phyloP scores from a whole-genome alignment of 345 rosid species.

The Euphorbia tirucalli region DNA sequence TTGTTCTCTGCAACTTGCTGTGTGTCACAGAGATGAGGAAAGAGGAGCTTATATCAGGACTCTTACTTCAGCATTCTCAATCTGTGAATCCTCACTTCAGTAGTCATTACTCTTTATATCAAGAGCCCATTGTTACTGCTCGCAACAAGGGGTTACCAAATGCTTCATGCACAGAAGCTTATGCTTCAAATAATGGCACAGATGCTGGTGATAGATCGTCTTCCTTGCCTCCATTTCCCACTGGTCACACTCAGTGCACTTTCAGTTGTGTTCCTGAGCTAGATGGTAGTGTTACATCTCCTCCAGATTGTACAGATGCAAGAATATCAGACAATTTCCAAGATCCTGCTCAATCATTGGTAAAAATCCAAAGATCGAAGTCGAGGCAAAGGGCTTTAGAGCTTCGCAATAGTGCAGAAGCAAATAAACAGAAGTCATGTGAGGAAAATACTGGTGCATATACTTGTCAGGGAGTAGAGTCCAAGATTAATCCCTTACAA shows the following conservation, averaged over 20 bases:
- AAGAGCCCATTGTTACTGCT: slow-evolving; percentile 29
- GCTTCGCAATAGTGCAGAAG: slow-evolving; percentile 62
- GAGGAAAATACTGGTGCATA: slow-evolving; percentile 27
- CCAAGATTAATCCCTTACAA: slow-evolving; percentile 41
- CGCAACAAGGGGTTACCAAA: slow-evolving; percentile 28
- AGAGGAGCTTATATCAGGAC: slow-evolving; percentile 70
- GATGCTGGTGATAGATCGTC: slow-evolving; percentile 34
- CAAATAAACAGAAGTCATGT: slow-evolving; percentile 29
- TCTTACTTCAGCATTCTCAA: slow-evolving; percentile 46
- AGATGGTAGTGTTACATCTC: slow-evolving; percentile 43
- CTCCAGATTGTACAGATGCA: slow-evolving; percentile 36
- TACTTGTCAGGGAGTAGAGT: slow-evolving; percentile 21
- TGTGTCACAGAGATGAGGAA: slow-evolving; percentile 54
- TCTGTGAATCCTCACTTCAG: slow-evolving; percentile 36
- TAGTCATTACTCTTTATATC: slow-evolving; percentile 33
- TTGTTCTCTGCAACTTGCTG: neutral
- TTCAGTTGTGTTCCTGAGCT: slow-evolving; percentile 32
- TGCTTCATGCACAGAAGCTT: slow-evolving; percentile 21
- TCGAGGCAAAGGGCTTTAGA: slow-evolving; percentile 69
- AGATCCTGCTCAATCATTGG: slow-evolving; percentile 47
- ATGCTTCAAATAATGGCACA: slow-evolving; percentile 24
- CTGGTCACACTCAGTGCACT: slow-evolving; percentile 25
- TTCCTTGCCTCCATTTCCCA: slow-evolving; percentile 24
- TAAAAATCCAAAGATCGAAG: slow-evolving; percentile 66
- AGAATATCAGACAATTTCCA: slow-evolving; percentile 26